Base-by-base conservation (phyloP, 257 asterid genomes). In the Thymus quinquecostatus region DNA sequence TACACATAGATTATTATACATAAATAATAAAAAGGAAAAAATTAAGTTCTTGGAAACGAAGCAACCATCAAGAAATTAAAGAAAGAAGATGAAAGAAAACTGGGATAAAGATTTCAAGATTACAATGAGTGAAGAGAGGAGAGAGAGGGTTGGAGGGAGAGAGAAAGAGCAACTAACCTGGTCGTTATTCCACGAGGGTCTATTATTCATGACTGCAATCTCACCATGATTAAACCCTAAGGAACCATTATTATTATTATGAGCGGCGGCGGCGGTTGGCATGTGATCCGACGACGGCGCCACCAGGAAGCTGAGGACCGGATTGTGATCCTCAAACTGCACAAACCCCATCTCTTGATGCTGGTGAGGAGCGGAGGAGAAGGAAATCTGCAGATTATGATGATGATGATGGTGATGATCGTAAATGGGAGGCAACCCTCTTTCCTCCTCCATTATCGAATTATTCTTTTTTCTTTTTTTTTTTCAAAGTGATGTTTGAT, bases 101-200 rank as follows among this genome's bases (percentile, higher is more conserved):
- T 1, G 4, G 41, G 41, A 38, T 7, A 38, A 53, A 75, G 66
- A 77, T 66, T 75, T 72, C 78, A 72, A 80, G 58, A 50, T 28
- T 1, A 57, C 14, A 34, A 71, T 73, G 65, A 79, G 65, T 70
- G 53, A 2, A 32, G 6, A 60, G 4, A 49, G 49, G 12, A 50
- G 29, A 55, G 47, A 29, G 30, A 11, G 48, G 47, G 56, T n/a
- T 33, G 3, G 53, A 30, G 38, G 50, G 68, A 60, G 58, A 65
- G 41, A 29, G 28, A 63, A 34, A 8, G 4, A 29, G 21, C 0
- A 3, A 32, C 32, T 43, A 21, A 86, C 95, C 90, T 87, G 92
- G 74, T 91, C 83, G 82, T 73, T 85, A 72, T 83, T 79, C 96
- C 97, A 89, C 70, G 95, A 86, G 64, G 91, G 78, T 79, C 81